A percentile compares a stretch with the other conserved stretches of the same genome.
These are phyloP conservation scores for Wickerhamiella domercqiae DNA, from an alignment of 805 yeast genomes.

Conservation along the genomic window DNA sequence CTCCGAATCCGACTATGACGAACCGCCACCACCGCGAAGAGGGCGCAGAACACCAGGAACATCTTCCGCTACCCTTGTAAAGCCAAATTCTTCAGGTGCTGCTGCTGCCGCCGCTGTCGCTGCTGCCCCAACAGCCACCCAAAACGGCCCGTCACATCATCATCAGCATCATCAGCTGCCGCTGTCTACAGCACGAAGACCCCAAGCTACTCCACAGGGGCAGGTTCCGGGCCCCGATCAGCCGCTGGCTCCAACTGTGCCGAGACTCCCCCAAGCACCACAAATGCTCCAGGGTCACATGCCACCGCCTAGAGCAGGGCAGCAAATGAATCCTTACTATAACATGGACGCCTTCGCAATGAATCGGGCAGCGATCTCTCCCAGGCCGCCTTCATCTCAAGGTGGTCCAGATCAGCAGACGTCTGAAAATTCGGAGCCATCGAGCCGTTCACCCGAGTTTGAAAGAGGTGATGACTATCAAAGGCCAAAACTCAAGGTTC, in stretches of 20 bases:
- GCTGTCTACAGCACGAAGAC: background rate
- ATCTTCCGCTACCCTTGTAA: background rate
- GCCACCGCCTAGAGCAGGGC: slow-evolving; percentile 2
- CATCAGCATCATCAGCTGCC: background rate
- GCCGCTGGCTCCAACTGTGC: background rate
- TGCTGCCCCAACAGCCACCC: background rate
- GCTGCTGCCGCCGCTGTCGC: background rate
- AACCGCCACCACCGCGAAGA: background rate
- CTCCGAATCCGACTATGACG: slow-evolving; percentile 1
- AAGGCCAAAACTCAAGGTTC: slow-evolving; percentile 27
- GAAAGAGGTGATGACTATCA: slow-evolving; percentile 1
- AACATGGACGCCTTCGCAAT: background rate
- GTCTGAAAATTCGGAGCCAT: background rate
- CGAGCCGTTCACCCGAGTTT: too few species aligned
- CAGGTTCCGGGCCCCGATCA: background rate
- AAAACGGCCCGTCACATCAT: background rate
- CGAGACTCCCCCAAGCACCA: background rate
- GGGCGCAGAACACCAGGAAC: background rate
- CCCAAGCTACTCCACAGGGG: background rate
- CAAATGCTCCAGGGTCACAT: slow-evolving; percentile 1
- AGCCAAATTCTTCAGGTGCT: background rate
- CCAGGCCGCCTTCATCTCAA: background rate
- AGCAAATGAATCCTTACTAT: background rate
- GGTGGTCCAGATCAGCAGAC: background rate
- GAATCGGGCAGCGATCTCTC: background rate